Evolutionary conservation across 176 grass and related monocot genomes (phyloP).

Genomic region (Bothriochloa decipiens): DNA sequence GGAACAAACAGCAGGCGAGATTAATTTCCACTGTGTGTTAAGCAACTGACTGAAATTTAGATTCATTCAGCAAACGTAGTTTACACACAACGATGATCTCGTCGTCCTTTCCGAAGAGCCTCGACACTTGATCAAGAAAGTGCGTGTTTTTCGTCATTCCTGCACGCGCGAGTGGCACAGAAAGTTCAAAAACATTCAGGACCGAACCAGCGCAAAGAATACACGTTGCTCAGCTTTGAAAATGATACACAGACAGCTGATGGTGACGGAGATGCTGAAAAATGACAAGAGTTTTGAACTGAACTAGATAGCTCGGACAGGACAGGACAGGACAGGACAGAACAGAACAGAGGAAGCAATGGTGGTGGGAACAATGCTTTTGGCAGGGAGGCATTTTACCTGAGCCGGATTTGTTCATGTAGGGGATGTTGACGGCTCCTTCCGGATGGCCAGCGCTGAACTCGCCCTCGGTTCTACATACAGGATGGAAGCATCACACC

Average conservation of each 20-base stretch:
- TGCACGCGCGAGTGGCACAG: not conserved
- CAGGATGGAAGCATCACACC: not conserved
- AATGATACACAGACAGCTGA: not conserved
- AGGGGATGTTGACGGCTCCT: constrained; percentile 77
- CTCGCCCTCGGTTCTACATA: constrained; percentile 49
- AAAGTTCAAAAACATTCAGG: not conserved
- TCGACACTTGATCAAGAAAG: constrained; percentile 70
- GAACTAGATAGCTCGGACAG: not conserved
- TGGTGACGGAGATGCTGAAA: not conserved
- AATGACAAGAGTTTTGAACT: not conserved
- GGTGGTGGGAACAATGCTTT: not conserved
- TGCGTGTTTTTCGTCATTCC: constrained; percentile 68
- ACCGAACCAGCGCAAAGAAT: not conserved
- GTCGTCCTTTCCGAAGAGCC: constrained; percentile 55
- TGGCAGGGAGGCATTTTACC: constrained; percentile 37
- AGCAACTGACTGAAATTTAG: not conserved
- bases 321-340: no score
- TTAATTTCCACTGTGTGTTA: not conserved
- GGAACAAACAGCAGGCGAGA: not conserved
- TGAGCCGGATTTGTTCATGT: constrained; percentile 79
- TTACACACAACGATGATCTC: constrained; percentile 68
- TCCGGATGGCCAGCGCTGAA: constrained; percentile 65
- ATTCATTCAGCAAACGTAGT: constrained; percentile 4
- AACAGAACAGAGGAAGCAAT: not conserved
- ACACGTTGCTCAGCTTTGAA: not conserved